A percentile compares a stretch with the other conserved stretches of the same genome.
Evolutionary conservation across 805 yeast genomes (phyloP).

Genomic region (Metschnikowia noctiluminum): DNA sequence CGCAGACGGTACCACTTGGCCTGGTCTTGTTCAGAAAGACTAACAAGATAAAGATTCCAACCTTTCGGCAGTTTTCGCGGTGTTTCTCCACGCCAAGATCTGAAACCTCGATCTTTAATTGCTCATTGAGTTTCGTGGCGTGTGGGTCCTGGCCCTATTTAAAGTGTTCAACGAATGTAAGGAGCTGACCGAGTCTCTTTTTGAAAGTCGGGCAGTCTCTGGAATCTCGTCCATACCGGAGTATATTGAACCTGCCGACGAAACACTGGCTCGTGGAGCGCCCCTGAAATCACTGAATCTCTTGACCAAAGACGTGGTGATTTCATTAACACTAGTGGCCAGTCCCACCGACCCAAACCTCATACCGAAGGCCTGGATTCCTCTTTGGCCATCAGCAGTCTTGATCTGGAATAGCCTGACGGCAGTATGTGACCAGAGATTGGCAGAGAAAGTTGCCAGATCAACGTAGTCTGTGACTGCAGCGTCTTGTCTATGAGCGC

Average conservation of each 20-base stretch:
- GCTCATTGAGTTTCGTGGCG: constrained; percentile 36
- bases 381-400: constrained; percentile 17
- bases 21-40: too few species aligned
- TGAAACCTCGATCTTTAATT: too few species aligned
- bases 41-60: too few species aligned
- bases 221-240: constrained; percentile 29
- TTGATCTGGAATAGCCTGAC: constrained; percentile 49
- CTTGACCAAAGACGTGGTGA: constrained; percentile 47
- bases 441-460: constrained; percentile 32
- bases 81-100: too few species aligned
- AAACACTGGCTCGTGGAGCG: constrained; percentile 25
- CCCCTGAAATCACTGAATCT: constrained; percentile 45
- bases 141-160: constrained; percentile 31
- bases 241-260: constrained; percentile 21
- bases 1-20: too few species aligned
- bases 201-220: constrained; percentile 16
- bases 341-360: constrained; percentile 10
- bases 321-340: constrained; percentile 28
- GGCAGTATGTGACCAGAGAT: constrained; percentile 52
- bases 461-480: constrained; percentile 23
- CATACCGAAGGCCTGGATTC: constrained; percentile 18
- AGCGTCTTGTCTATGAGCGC: constrained; percentile 5
- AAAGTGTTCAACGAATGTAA: constrained; percentile 40
- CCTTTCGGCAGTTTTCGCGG: too few species aligned
- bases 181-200: constrained; percentile 33